A percentile compares a stretch with the other conserved stretches of the same genome.
phyloP scores from a whole-genome alignment of 331 rosid species.

The Erythrophleum ivorense region DNA sequence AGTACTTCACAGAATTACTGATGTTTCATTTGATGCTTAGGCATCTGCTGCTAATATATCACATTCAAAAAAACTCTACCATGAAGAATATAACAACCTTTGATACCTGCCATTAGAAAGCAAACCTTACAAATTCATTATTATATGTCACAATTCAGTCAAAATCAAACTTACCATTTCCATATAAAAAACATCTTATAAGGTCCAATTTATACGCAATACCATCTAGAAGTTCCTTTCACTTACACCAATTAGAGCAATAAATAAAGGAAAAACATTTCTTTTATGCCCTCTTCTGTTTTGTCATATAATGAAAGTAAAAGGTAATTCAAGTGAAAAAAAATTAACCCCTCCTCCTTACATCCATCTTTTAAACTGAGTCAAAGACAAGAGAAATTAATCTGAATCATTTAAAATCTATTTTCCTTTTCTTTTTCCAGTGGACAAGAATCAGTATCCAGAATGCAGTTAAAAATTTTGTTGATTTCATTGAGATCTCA shows the following conservation, averaged over 20 bases:
- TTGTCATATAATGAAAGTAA: constrained; percentile 8
- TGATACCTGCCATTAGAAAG: not conserved
- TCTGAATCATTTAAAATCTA: too few relatives aligned
- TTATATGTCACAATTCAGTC: not conserved
- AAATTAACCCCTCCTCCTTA: not conserved
- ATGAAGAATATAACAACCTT: not conserved
- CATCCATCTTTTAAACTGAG: too few relatives aligned
- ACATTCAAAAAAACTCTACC: not conserved
- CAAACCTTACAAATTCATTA: not conserved
- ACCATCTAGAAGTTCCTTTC: not conserved
- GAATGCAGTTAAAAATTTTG: constrained; percentile 12
- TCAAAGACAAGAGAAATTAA: too few relatives aligned
- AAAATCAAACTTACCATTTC: not conserved
- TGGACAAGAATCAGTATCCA: not conserved
- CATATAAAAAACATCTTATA: not conserved
- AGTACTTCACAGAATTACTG: not conserved
- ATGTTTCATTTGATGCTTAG: not conserved
- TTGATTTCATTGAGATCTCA: not conserved
- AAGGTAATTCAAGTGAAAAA: constrained; percentile 2
- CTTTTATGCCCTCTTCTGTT: not conserved
- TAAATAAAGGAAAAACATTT: too few relatives aligned
- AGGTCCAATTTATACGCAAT: not conserved
- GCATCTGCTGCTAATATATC: constrained; percentile 1
- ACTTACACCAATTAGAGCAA: not conserved
- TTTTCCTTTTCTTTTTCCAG: constrained; percentile 6